Base-by-base conservation (phyloP, 345 rosid genomes). In the Euphorbia tirucalli region DNA sequence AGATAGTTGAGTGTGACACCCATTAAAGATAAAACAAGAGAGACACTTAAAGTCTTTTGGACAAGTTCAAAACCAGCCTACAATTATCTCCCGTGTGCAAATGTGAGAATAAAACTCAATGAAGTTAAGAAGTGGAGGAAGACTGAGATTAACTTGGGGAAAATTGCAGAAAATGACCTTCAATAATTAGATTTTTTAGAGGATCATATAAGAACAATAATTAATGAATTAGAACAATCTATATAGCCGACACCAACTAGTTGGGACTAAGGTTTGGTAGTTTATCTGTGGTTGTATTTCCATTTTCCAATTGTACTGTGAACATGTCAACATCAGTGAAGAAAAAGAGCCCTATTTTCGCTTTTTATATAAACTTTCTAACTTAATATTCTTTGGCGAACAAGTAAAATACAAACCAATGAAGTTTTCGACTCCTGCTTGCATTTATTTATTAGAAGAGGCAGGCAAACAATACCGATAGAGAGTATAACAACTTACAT, bases 321-420 rank as follows among this genome's bases (percentile, higher is more conserved):
- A 52, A 56, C 66, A 43, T 24, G 52, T 64, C 46, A 75, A 75
- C 39, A 69, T 56, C 54, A n/a, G 30, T 7, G 43, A 28, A n/a
- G 56, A 52, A 71, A 31, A 60, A 61, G 48, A 70, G 15, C 25
- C 31, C 21, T 28, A 3, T 54, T 54, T n/a, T 30, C 35, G n/a
- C n/a, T 25, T 25, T 68, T 32, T 21, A 68, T 30, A 68, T 48
- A 27, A 24, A 16, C 25, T 69, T 55, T 55, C 62, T 16, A 25
- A 39, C 41, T 56, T 11, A 5, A 25, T 43, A 69, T 55, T 55
- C 50, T 39, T 68, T 24, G 39, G 49, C 32, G 31, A 30, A 22
- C 22, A 54, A 15, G 25, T 37, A 39, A 35, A 16, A 32, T 10
- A 56, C 46, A 15, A 11, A 15, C 62, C 48, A 54, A 55, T 54